Percentiles rank a stretch among this genome's conserved stretches.
phyloP scores from a whole-genome alignment of 2,329 filamentous ascomycete species.

The Leptographium flavum region DNA sequence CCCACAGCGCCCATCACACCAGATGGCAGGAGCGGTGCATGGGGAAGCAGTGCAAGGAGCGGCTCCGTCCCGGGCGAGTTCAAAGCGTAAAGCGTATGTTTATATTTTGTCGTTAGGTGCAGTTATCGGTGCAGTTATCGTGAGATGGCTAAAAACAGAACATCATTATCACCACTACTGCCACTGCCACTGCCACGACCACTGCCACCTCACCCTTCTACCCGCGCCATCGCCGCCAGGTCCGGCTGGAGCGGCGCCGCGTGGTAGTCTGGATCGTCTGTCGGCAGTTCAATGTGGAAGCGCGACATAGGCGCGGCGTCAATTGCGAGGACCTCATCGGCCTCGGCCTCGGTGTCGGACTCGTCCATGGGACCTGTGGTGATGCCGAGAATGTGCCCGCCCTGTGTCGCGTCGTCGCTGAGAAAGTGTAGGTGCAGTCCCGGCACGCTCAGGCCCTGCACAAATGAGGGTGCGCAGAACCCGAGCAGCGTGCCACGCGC shows the following conservation, averaged over 20 bases:
- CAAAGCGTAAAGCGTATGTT: too few relatives aligned
- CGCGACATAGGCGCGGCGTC: slow-evolving; percentile 15
- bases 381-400: slow-evolving; percentile 19
- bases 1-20: too few relatives aligned
- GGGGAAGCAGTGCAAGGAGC: too few relatives aligned
- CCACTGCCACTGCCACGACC: too few relatives aligned
- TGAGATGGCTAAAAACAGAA: too few relatives aligned
- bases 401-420: slow-evolving; percentile 16
- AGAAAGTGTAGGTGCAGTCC: slow-evolving; percentile 23
- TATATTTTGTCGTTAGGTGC: too few relatives aligned
- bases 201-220: background rate
- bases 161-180: too few relatives aligned
- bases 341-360: background rate
- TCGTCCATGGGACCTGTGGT: slow-evolving; percentile 15
- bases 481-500: slow-evolving; percentile 18
- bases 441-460: slow-evolving; percentile 20
- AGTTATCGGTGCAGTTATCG: too few relatives aligned
- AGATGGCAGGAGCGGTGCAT: too few relatives aligned
- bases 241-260: slow-evolving; percentile 16
- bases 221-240: background rate
- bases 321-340: slow-evolving; percentile 11
- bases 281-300: slow-evolving; percentile 19
- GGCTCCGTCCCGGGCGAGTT: too few relatives aligned
- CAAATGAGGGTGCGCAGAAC: slow-evolving; percentile 19
- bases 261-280: slow-evolving; percentile 19